Evolutionary conservation across 2,329 filamentous ascomycete genomes (phyloP), one percentile per base, ranked within the genome.

Genomic region (Fusarium fracticaudum): DNA sequence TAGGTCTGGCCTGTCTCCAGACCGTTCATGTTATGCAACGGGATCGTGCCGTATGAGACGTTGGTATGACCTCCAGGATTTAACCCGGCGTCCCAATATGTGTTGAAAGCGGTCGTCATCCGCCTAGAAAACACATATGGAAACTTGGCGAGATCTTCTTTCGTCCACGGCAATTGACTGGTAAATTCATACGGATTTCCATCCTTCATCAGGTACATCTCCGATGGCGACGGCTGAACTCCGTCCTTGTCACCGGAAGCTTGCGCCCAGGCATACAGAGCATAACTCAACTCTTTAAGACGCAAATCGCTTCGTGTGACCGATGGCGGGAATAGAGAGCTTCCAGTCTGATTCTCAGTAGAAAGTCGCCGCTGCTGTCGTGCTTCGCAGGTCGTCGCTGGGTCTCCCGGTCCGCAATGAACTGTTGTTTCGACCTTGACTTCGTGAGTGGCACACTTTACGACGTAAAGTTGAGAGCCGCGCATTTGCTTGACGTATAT

Each of bases 1-100:
- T 17, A 64, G 3, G n/a, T 26, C 24, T 13, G 51, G 12, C 35
- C 51, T 1, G 51, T 55, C 24, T 55, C 51, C 20, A 55, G 51
- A 14, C 51, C 51, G 6, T 55, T 55, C 8, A 26, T 43, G 11
- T 29, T 64, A 1, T 9, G 31, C 2, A 6, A 40, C 1, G 38
- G 12, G 5, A 62, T 33, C 1, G n/a, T 4, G 29, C 13, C 17
- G 0, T 35, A 62, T 4, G n/a, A 35, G 0, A 43, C 37, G 1
- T 50, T 43, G 6, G 57, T 50, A 18, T 64, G 57, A 1, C 57
- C 35, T 14, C 33, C 15, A 18, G 61, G 61, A 13, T 64, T 62
- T 5, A 64, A 38, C 1, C 37, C 47, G 0, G 45, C 38, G 5
- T 65, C 45, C 62, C 62, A 54, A n/a, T 44, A 65, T 15, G 45